A percentile compares a stretch with the other conserved stretches of the same genome.
phyloP scores from a whole-genome alignment of 257 asterid species.

The Solanum chiquidenum region DNA sequence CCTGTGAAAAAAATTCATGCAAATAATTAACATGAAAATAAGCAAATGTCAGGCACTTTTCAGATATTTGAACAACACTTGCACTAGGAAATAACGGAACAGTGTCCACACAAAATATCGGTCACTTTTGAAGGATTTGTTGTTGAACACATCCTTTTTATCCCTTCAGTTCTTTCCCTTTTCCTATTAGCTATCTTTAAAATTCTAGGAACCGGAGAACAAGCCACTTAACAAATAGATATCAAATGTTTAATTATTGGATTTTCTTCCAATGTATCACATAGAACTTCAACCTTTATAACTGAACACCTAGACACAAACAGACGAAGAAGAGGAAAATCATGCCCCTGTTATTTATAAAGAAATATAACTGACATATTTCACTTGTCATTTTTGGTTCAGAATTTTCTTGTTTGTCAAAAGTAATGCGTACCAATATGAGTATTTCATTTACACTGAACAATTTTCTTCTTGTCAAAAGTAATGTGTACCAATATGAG shows the following conservation, averaged over 20 bases:
- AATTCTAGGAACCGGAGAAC: neutral
- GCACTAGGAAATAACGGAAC: neutral
- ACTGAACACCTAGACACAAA: neutral
- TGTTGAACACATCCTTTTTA: neutral
- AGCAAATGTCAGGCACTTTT: neutral
- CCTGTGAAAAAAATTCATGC: constrained; percentile 29
- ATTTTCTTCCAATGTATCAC: neutral
- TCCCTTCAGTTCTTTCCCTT: neutral
- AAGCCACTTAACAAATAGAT: neutral
- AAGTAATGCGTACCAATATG: neutral
- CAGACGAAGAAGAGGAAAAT: neutral
- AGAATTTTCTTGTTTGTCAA: neutral
- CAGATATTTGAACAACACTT: neutral
- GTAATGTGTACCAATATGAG: neutral
- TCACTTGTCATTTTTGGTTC: neutral
- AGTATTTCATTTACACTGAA: neutral
- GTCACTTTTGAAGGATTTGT: neutral
- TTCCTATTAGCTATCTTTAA: neutral
- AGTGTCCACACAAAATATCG: neutral
- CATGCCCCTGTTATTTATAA: neutral
- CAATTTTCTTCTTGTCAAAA: neutral
- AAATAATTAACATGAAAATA: neutral
- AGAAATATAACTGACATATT: neutral
- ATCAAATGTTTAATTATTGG: neutral
- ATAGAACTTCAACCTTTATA: neutral